These are phyloP conservation scores for Dendrobium catenatum DNA, from an alignment of 106 monocot genomes.

Conservation along the genomic window DNA sequence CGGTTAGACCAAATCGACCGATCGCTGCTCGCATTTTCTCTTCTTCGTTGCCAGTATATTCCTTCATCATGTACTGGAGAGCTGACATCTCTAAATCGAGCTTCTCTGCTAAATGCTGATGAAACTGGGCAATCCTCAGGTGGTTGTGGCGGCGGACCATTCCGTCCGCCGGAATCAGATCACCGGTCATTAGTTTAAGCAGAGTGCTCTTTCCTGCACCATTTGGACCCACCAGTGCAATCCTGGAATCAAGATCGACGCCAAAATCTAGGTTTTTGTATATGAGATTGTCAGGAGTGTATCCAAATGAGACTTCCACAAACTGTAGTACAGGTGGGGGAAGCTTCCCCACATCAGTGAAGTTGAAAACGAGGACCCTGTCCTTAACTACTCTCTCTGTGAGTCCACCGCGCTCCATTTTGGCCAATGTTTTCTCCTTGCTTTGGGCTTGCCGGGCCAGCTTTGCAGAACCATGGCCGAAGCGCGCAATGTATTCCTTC, in stretches of 20 bases:
- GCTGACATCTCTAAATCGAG: constrained; percentile 88
- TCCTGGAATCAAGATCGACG: constrained; percentile 89
- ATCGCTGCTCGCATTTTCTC: constrained; percentile 84
- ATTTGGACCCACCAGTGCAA: constrained; percentile 93
- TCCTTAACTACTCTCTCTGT: constrained; percentile 81
- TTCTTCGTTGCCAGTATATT: constrained; percentile 87
- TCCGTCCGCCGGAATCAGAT: constrained; percentile 71
- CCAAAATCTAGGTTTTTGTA: constrained; percentile 91
- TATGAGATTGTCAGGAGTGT: constrained; percentile 78
- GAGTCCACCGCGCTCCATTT: constrained; percentile 97
- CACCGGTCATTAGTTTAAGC: constrained; percentile 96
- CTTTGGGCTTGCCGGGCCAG: constrained; percentile 96
- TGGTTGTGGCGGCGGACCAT: constrained; percentile 98
- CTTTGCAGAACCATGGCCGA: constrained; percentile 97
- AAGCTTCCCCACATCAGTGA: constrained; percentile 89
- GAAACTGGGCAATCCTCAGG: constrained; percentile 87
- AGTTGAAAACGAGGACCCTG: constrained; percentile 72
- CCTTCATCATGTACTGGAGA: constrained; percentile 78
- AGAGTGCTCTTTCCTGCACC: constrained; percentile 99
- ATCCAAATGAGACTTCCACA: constrained; percentile 88
- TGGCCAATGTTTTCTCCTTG: constrained; percentile 97
- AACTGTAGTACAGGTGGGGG: constrained; percentile 95
- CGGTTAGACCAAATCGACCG: constrained; percentile 78
- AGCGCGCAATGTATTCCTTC: constrained; percentile 99
- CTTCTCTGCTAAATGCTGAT: constrained; percentile 92